phyloP scores from a whole-genome alignment of 176 grass and related monocot species.

The Triticum timopheevii region DNA sequence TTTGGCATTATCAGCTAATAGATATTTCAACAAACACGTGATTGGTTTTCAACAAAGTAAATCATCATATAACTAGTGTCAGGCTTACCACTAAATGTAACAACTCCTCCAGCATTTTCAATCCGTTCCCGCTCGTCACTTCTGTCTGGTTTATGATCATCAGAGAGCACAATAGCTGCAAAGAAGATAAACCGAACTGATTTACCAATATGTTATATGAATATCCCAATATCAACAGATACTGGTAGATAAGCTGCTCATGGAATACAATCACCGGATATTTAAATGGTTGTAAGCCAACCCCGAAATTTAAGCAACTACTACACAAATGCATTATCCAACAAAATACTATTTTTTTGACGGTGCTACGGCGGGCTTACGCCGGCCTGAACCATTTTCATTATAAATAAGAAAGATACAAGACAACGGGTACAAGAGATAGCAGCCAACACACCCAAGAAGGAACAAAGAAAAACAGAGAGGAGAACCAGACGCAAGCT shows the following conservation, averaged over 20 bases:
- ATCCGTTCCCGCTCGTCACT: slow-evolving; percentile 88
- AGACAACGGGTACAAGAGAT: too few relatives aligned
- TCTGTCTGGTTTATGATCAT: slow-evolving; percentile 89
- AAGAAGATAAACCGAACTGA: slow-evolving; percentile 12
- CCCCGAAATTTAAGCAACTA: not conserved
- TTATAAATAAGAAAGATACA: too few relatives aligned
- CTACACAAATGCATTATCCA: not conserved
- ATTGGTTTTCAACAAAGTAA: slow-evolving; percentile 26
- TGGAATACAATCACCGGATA: not conserved
- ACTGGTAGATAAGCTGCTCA: not conserved
- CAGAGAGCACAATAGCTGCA: slow-evolving; percentile 79
- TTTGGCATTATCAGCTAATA: slow-evolving; percentile 29
- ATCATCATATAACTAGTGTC: not conserved
- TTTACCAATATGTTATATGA: slow-evolving; percentile 15
- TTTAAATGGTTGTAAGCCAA: not conserved
- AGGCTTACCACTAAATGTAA: slow-evolving; percentile 68
- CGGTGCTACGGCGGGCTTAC: too few relatives aligned
- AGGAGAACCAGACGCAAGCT: too few relatives aligned
- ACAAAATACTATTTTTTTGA: not conserved
- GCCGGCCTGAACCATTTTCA: too few relatives aligned
- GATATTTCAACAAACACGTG: not conserved
- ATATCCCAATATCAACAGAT: slow-evolving; percentile 15
- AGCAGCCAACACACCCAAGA: too few relatives aligned
- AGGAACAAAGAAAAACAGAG: too few relatives aligned
- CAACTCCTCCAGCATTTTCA: slow-evolving; percentile 74